Percentiles rank a stretch among this genome's conserved stretches.
Evolutionary conservation across 2,329 filamentous ascomycete species (phyloP).

Genomic region (Aspergillus hortae): DNA sequence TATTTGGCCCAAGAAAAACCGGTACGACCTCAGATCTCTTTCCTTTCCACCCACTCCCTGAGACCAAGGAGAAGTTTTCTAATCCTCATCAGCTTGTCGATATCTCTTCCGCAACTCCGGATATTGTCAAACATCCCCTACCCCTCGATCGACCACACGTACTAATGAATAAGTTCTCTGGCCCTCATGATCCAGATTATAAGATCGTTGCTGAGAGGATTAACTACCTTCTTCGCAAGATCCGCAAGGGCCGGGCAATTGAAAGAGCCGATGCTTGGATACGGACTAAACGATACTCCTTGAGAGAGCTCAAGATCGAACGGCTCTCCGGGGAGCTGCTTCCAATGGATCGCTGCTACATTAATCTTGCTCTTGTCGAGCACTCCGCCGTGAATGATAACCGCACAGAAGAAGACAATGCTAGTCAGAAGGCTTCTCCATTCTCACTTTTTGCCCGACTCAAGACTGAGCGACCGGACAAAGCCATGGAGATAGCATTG

Average conservation of each 20-base stretch:
- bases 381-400: neutral
- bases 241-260: no score
- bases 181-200: neutral
- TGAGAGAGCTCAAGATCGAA: neutral
- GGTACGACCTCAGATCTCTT: no score
- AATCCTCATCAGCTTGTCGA: no score
- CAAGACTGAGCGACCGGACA: neutral
- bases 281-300: neutral
- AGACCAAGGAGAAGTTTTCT: no score
- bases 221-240: neutral
- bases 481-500: neutral
- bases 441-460: neutral
- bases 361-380: constrained; percentile 1
- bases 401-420: no score
- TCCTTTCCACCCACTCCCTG: no score
- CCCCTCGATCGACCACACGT: no score
- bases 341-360: neutral
- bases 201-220: neutral
- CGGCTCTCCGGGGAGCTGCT: neutral
- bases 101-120: no score
- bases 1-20: no score
- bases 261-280: neutral
- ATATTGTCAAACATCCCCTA: no score
- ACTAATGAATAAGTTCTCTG: neutral
- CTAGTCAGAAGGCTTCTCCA: neutral